Percentiles rank a stretch among this genome's conserved stretches.
Evolutionary conservation across 352 stramenopile genomes (phyloP).

Genomic region (Globisporangium spiculum): DNA sequence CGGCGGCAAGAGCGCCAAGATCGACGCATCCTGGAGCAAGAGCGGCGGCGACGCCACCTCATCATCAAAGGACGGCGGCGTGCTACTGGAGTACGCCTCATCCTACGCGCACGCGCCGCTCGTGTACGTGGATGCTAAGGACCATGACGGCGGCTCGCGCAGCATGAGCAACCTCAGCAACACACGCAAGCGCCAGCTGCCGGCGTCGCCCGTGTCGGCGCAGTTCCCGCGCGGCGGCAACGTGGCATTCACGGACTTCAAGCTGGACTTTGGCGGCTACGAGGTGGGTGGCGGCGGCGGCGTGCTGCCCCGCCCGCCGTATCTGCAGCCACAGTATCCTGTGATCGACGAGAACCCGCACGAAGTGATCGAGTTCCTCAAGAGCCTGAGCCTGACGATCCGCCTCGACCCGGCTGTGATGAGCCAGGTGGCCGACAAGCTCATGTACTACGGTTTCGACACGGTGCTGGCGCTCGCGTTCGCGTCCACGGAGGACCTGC

Average conservation of each 20-base stretch:
- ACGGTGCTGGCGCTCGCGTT: slow-evolving; percentile 54
- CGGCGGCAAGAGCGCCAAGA: background rate
- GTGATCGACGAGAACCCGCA: slow-evolving; percentile 19
- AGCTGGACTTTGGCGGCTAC: slow-evolving; percentile 61
- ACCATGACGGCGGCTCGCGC: slow-evolving; percentile 23
- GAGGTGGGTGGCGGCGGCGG: slow-evolving; percentile 27
- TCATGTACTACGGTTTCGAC: slow-evolving; percentile 61
- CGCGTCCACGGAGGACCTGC: slow-evolving; percentile 41
- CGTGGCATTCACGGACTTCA: slow-evolving; percentile 44
- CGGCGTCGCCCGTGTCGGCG: slow-evolving; percentile 18
- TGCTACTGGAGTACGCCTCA: slow-evolving; percentile 9
- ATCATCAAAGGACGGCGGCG: background rate
- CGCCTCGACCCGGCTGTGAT: slow-evolving; percentile 30
- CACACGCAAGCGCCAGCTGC: slow-evolving; percentile 34
- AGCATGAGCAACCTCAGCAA: slow-evolving; percentile 27
- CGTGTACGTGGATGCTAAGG: slow-evolving; percentile 20
- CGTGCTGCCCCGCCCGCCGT: slow-evolving; percentile 8
- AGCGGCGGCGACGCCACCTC: slow-evolving; percentile 1
- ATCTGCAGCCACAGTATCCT: slow-evolving; percentile 15
- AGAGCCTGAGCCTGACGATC: slow-evolving; percentile 42
- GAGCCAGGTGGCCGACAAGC: slow-evolving; percentile 29
- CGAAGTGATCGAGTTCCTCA: slow-evolving; percentile 51
- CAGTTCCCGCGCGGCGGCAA: slow-evolving; percentile 12
- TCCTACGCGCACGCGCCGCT: slow-evolving; percentile 18
- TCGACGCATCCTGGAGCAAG: slow-evolving; percentile 7